Base-by-base conservation (phyloP, 768 basidiomycete genomes). In the Fistulinella prunicolor region DNA sequence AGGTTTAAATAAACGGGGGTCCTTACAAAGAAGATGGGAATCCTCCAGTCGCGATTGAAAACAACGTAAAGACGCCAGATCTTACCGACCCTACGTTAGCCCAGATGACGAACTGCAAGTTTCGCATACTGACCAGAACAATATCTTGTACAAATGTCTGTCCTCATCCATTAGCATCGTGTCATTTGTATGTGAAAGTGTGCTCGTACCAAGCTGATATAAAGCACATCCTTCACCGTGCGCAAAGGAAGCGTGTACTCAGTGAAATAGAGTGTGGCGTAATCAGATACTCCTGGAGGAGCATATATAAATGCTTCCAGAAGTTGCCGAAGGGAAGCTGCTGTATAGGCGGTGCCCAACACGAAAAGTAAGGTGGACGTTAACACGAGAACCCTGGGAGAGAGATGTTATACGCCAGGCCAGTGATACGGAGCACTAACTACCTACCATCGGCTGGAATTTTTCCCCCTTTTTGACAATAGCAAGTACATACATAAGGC, bases 41-140 rank as follows among this genome's bases (percentile, higher is more conserved):
- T 28, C 21, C 42, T 60, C 61, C 61, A 62, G 40, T 56, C 50
- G 20, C 46, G 50, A 29, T 44, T 42, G 20, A 50, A 62, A 28
- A 62, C 61, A 24, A 60, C 19, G 35, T 62, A 59, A 20, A 62
- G 49, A 5, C 61, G 49, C 61, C 61, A 62, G 19, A 61, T 42
- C 52, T 62, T 9, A 48, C 16, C 23, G 10, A 9, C 9, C 14
- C 19, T 6, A 20, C 2, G 23, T 47, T 6, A 47, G 39, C 6
- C 8, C 6, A 12, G 19, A 10, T 21, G 8, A 34, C n/a, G 44
- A 22, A 30, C 3, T 8, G 20, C 5, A 2, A 22, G 5, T 12
- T 9, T 17, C 7, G 32, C 29, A 12, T 12, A 21, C 55, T 49
- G 32, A 57, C 56, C 9, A 58, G 36, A 28, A 57, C 30, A 20